A percentile compares a stretch with the other conserved stretches of the same genome.
These are phyloP conservation scores for Aspergillus terreus DNA, from an alignment of 2,329 filamentous ascomycete genomes.

Conservation along the genomic window DNA sequence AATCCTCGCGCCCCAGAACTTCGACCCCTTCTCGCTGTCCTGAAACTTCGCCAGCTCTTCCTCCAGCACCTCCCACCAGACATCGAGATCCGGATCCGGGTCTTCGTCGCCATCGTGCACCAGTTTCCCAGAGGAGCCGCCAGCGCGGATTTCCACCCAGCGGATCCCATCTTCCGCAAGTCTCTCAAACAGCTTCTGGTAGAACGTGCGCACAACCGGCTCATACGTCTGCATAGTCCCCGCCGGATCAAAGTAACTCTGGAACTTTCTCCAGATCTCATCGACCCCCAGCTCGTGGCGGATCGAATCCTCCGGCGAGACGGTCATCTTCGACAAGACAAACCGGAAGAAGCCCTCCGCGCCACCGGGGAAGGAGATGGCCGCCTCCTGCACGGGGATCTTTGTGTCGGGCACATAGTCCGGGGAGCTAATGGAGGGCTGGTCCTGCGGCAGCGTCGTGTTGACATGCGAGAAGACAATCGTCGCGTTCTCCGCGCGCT, in stretches of 20 bases:
- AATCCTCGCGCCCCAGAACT: slow-evolving; percentile 76
- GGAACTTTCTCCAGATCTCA: slow-evolving; percentile 79
- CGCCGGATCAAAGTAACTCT: slow-evolving; percentile 67
- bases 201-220: slow-evolving; percentile 73
- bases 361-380: slow-evolving; percentile 67
- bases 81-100: slow-evolving; percentile 62
- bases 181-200: slow-evolving; percentile 64
- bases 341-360: slow-evolving; percentile 70
- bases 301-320: slow-evolving; percentile 67
- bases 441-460: slow-evolving; percentile 26
- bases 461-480: slow-evolving; percentile 61
- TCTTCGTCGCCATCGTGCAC: slow-evolving; percentile 59
- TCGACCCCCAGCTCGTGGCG: slow-evolving; percentile 79
- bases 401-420: slow-evolving; percentile 57
- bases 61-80: slow-evolving; percentile 63
- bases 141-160: slow-evolving; percentile 76
- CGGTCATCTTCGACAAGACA: slow-evolving; percentile 67
- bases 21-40: slow-evolving; percentile 60
- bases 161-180: slow-evolving; percentile 73
- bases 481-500: slow-evolving; percentile 50
- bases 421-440: no score
- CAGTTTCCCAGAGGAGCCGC: slow-evolving; percentile 68
- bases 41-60: slow-evolving; percentile 76
- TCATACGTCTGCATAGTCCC: slow-evolving; percentile 77
- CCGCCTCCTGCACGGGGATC: slow-evolving; percentile 57